These are phyloP conservation scores for Hortiboletus campestris DNA, from an alignment of 768 basidiomycete species.

Conservation along the genomic window DNA sequence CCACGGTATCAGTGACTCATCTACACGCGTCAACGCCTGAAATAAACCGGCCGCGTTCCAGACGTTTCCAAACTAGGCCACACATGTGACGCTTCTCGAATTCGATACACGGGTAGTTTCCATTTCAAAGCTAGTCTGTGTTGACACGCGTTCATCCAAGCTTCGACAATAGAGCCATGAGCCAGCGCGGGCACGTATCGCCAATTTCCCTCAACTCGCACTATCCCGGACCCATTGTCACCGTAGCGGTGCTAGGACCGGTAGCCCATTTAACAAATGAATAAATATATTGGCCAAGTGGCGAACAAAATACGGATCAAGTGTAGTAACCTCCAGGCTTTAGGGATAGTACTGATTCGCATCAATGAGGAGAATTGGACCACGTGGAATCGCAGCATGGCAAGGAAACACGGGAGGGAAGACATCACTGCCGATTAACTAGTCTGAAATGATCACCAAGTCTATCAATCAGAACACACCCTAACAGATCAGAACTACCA, in stretches of 20 bases:
- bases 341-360: not conserved
- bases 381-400: not conserved
- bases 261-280: not conserved
- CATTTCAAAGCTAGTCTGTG: not conserved
- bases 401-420: not conserved
- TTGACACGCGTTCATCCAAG: not conserved
- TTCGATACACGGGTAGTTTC: not conserved
- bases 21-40: not conserved
- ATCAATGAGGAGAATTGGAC: not conserved
- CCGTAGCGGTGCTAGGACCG: not conserved
- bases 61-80: not conserved
- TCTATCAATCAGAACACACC: not conserved
- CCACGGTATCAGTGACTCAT: not conserved
- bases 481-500: not conserved
- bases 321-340: not conserved
- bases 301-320: not conserved
- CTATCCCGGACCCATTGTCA: slow-evolving; percentile 11
- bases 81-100: no score
- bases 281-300: not conserved
- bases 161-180: not conserved
- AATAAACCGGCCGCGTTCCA: not conserved
- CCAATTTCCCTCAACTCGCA: slow-evolving; percentile 15
- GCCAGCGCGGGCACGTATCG: slow-evolving; percentile 17
- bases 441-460: not conserved
- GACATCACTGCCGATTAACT: not conserved